phyloP scores from a whole-genome alignment of 345 rosid genomes.

The Lepidium africanum region DNA sequence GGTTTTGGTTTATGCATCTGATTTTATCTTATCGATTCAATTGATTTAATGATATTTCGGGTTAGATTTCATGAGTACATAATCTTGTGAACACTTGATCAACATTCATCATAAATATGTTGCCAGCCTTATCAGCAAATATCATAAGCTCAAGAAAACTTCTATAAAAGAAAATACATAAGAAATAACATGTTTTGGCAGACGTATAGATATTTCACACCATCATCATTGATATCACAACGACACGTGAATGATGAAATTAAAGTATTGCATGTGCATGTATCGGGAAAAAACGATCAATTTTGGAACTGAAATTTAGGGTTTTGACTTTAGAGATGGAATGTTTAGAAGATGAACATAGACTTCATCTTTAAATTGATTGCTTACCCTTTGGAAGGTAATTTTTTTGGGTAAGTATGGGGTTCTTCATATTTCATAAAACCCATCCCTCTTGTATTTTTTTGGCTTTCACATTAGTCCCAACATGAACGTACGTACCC shows the following conservation, averaged over 20 bases:
- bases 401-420: slow-evolving; percentile 18
- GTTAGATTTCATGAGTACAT: background rate
- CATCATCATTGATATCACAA: background rate
- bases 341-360: slow-evolving; percentile 21
- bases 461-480: slow-evolving; percentile 22
- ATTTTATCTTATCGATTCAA: too few relatives aligned
- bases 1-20: too few relatives aligned
- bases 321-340: slow-evolving; percentile 29
- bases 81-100: background rate
- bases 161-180: background rate
- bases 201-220: background rate
- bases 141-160: background rate
- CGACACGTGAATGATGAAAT: slow-evolving; percentile 25
- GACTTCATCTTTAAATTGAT: slow-evolving; percentile 16
- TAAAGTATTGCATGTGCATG: slow-evolving; percentile 24
- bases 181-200: background rate
- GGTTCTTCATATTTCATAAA: slow-evolving; percentile 16
- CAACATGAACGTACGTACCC: slow-evolving; percentile 23
- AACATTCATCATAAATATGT: background rate
- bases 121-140: background rate
- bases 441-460: slow-evolving; percentile 26
- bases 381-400: slow-evolving; percentile 25
- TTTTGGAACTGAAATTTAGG: slow-evolving; percentile 31
- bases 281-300: slow-evolving; percentile 24
- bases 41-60: background rate